These are phyloP conservation scores for Macrophomina pseudophaseolina DNA, from an alignment of 2,329 filamentous ascomycete genomes.

Conservation along the genomic window DNA sequence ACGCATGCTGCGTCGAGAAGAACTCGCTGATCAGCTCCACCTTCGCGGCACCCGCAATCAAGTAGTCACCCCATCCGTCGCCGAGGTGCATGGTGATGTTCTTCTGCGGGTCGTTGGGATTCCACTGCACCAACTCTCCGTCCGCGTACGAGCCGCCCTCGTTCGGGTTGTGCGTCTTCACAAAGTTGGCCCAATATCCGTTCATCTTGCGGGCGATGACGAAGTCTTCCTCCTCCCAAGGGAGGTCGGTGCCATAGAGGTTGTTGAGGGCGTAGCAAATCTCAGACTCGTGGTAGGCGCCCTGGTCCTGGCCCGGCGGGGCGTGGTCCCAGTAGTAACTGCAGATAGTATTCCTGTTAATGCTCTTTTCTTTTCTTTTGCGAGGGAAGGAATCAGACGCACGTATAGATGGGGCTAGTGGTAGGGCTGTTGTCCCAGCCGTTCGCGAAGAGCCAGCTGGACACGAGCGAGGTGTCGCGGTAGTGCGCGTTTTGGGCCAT, in stretches of 20 bases:
- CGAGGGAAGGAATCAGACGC: no score
- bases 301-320: constrained; percentile 42
- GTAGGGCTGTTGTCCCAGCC: constrained; percentile 30
- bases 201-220: constrained; percentile 30
- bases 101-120: neutral
- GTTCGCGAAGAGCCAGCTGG: constrained; percentile 33
- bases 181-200: constrained; percentile 3
- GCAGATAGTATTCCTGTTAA: no score
- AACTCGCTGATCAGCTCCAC: neutral
- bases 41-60: neutral
- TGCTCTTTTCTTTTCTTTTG: no score
- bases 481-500: constrained; percentile 39
- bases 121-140: neutral
- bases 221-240: constrained; percentile 38
- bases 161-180: constrained; percentile 6
- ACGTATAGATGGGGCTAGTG: constrained; percentile 39
- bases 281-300: constrained; percentile 47
- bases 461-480: constrained; percentile 36
- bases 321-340: constrained; percentile 44
- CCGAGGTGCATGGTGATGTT: neutral
- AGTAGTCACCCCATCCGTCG: neutral
- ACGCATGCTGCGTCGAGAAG: neutral
- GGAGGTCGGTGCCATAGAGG: constrained; percentile 36
- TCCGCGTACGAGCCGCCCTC: neutral
- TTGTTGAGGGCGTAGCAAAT: constrained; percentile 47